phyloP scores from a whole-genome alignment of 2,329 filamentous ascomycete genomes.

The Calonectria fujianensis region DNA sequence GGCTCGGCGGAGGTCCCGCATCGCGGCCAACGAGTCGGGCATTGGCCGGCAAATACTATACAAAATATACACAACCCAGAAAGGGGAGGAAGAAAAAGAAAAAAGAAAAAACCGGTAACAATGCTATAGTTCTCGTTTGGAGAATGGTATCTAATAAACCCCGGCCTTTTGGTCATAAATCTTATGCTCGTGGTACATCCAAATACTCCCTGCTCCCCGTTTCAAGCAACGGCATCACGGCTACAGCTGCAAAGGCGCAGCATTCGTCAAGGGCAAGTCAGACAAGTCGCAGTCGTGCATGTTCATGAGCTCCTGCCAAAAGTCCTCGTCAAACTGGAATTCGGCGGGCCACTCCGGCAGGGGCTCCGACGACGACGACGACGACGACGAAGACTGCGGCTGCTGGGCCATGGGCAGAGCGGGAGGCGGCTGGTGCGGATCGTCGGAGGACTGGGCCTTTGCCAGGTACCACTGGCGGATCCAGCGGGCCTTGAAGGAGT shows the following conservation, averaged over 20 bases:
- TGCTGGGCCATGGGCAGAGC: slow-evolving; percentile 1
- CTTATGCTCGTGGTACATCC: neutral
- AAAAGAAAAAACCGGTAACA: neutral
- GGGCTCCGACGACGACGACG: neutral
- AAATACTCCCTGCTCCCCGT: neutral
- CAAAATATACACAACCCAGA: neutral
- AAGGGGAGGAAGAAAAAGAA: neutral
- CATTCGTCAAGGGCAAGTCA: slow-evolving; percentile 32
- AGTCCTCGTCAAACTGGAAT: slow-evolving; percentile 55
- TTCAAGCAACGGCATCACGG: neutral
- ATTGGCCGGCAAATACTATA: neutral
- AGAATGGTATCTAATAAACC: neutral
- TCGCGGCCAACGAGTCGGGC: neutral
- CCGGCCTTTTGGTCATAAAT: neutral
- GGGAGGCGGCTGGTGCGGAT: slow-evolving; percentile 25
- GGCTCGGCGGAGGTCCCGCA: neutral
- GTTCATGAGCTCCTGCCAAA: slow-evolving; percentile 56
- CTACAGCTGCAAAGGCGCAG: neutral
- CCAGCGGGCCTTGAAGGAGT: slow-evolving; percentile 62
- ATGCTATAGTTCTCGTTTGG: neutral
- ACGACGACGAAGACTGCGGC: neutral
- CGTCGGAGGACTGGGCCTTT: slow-evolving; percentile 48
- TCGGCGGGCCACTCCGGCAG: slow-evolving; percentile 50
- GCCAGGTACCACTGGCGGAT: slow-evolving; percentile 63
- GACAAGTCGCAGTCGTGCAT: slow-evolving; percentile 44